Evolutionary conservation across 1,284 basidiomycete species (phyloP), one percentile per base, ranked within the genome.

Genomic region (Athelia sp.): DNA sequence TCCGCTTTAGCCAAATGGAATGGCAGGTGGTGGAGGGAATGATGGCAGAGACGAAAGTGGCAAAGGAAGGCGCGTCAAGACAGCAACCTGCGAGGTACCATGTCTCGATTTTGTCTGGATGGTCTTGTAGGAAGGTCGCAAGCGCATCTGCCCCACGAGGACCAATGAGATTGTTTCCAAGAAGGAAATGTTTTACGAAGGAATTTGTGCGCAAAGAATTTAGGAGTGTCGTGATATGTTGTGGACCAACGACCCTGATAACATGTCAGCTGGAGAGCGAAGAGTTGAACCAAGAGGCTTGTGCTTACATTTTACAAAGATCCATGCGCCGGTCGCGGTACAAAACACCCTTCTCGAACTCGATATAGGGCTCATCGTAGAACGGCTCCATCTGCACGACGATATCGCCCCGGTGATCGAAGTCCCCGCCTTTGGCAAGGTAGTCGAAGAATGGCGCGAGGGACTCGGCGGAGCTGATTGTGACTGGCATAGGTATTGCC

Each of bases 91-190:
- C 56, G 8, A 58, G 17, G 32, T 58, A 58, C 56, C 56, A 58
- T 0, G 56, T 58, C 46, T 51, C 52, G 29, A 58, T 56, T 26
- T 53, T 47, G 15, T 54, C 40, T 4, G 56, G 56, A 42, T 56
- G 50, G 17, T 53, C 51, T 13, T 43, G 21, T 36, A 55, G 44
- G 45, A 56, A 58, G 21, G 47, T 43, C 8, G 56, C 56, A 26
- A 58, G 54, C n/a, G 50, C 49, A 4, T 51, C 51, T 13, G 53
- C 56, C 11, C 56, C 56, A 4, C 50, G 45, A 4, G 54, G 40
- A n/a, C 54, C 53, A 43, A 58, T 58, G 47, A 58, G 43, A 50
- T 58, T 58, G 22, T 58, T 58, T 10, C 56, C 56, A 9, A 58
- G 50, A 1, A 58, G 46, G 23, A 58, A 56, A 31, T 56, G 54